Evolutionary conservation across 345 rosid species (phyloP).

Genomic region (Boechera divaricarpa): DNA sequence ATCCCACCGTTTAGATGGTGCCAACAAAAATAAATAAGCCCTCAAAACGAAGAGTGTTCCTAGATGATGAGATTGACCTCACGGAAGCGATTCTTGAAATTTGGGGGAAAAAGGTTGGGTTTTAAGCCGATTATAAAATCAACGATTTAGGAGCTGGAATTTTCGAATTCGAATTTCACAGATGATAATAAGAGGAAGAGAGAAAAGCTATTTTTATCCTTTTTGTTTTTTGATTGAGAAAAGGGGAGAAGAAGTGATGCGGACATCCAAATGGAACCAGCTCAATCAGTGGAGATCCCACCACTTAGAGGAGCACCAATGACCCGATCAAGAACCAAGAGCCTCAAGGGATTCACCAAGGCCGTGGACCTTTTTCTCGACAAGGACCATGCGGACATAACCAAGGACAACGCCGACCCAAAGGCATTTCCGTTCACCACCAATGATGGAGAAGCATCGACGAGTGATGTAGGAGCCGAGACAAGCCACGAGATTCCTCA

Average conservation of each 20-base stretch:
- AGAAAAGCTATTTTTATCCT: background rate
- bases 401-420: too few relatives aligned
- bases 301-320: too few relatives aligned
- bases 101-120: background rate
- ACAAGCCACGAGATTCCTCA: too few relatives aligned
- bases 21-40: slow-evolving; percentile 19
- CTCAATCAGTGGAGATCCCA: too few relatives aligned
- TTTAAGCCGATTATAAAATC: slow-evolving; percentile 11
- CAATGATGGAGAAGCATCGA: too few relatives aligned
- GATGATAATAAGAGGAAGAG: slow-evolving; percentile 4
- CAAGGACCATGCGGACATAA: too few relatives aligned
- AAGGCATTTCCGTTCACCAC: too few relatives aligned
- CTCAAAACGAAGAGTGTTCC: background rate
- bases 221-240: background rate
- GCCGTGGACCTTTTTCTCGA: too few relatives aligned
- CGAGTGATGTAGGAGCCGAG: too few relatives aligned
- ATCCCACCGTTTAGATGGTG: background rate
- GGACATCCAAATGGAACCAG: too few relatives aligned
- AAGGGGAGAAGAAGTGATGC: background rate
- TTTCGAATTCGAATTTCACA: slow-evolving; percentile 43
- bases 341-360: too few relatives aligned
- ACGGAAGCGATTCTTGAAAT: slow-evolving; percentile 25
- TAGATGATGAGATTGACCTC: slow-evolving; percentile 29
- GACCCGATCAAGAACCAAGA: too few relatives aligned
- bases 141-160: slow-evolving; percentile 33